Evolutionary conservation across 2,329 filamentous ascomycete species (phyloP).

Genomic region (Magnaporthiopsis incrustans): DNA sequence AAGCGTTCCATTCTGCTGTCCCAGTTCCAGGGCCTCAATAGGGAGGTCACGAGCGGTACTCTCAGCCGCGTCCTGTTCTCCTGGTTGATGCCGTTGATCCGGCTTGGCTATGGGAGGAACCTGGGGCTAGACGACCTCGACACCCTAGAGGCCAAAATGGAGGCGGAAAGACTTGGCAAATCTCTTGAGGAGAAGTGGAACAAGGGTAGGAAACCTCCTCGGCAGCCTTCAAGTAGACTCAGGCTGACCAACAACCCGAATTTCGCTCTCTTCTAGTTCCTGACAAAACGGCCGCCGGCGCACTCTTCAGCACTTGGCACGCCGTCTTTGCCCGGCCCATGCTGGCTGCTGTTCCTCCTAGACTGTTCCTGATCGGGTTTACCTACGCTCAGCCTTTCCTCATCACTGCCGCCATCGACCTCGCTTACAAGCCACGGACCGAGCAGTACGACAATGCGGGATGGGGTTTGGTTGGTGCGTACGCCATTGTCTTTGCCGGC

Average conservation of each 20-base stretch:
- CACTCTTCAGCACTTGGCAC: conserved; percentile 16
- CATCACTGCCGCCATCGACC: conserved; percentile 24
- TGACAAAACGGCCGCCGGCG: conserved; percentile 16
- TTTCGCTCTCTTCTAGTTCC: background rate
- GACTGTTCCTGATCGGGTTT: conserved; percentile 25
- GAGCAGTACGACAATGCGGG: conserved; percentile 18
- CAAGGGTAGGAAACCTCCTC: background rate
- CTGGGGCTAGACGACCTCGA: conserved; percentile 23
- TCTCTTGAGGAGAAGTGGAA: conserved; percentile 23
- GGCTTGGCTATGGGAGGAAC: conserved; percentile 36
- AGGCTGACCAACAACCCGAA: too few species aligned
- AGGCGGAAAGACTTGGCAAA: conserved; percentile 19
- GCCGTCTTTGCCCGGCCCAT: conserved; percentile 20
- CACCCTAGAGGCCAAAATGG: conserved; percentile 17
- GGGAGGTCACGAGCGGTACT: conserved; percentile 27
- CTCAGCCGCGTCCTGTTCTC: conserved; percentile 40
- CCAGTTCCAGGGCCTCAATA: conserved; percentile 34
- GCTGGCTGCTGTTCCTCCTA: conserved; percentile 22
- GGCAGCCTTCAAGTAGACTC: too few species aligned
- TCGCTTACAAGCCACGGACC: conserved; percentile 18
- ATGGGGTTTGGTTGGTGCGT: conserved; percentile 25
- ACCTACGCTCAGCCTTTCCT: conserved; percentile 29
- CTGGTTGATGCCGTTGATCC: conserved; percentile 46
- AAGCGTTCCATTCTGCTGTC: conserved; percentile 34
- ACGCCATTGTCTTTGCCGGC: conserved; percentile 15